Percentiles rank a stretch among this genome's conserved stretches.
phyloP scores from a whole-genome alignment of 148 eudicot species.

The Persicaria maculosa region DNA sequence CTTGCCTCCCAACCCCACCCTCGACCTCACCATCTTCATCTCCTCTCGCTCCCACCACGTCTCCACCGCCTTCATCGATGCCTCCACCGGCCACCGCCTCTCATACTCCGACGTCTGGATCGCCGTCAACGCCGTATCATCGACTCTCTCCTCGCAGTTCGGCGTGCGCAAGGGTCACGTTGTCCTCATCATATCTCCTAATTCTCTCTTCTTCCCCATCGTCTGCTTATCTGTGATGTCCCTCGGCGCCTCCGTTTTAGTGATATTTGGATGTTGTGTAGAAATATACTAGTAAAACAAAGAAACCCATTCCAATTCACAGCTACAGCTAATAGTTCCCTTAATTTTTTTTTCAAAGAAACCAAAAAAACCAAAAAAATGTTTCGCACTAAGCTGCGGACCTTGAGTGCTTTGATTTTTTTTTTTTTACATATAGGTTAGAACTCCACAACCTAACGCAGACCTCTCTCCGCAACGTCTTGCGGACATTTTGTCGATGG shows the following conservation, averaged over 20 bases:
- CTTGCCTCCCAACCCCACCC: constrained; percentile 36
- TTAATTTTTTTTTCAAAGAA: too few species aligned
- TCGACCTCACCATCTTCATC: constrained; percentile 83
- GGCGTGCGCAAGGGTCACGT: constrained; percentile 69
- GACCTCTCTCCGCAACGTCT: too few species aligned
- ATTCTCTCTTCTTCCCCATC: constrained; percentile 77
- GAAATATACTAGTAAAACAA: too few species aligned
- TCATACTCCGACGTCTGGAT: constrained; percentile 51
- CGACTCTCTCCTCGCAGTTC: constrained; percentile 37
- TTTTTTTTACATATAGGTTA: too few species aligned
- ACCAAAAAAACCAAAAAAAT: too few species aligned
- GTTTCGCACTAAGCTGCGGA: too few species aligned
- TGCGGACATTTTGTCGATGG: too few species aligned
- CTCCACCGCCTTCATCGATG: constrained; percentile 71
- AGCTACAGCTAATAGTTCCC: too few species aligned
- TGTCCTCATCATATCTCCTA: constrained; percentile 67
- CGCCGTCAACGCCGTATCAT: constrained; percentile 56
- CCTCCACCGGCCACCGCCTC: constrained; percentile 45
- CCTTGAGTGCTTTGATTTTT: too few species aligned
- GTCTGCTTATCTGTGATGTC: constrained; percentile 78
- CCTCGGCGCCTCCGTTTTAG: constrained; percentile 83
- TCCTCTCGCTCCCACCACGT: constrained; percentile 61
- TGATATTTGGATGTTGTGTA: too few species aligned
- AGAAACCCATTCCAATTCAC: too few species aligned
- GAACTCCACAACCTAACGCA: too few species aligned